These are phyloP conservation scores for Populus ilicifolia DNA, from an alignment of 345 rosid species.

Conservation along the genomic window DNA sequence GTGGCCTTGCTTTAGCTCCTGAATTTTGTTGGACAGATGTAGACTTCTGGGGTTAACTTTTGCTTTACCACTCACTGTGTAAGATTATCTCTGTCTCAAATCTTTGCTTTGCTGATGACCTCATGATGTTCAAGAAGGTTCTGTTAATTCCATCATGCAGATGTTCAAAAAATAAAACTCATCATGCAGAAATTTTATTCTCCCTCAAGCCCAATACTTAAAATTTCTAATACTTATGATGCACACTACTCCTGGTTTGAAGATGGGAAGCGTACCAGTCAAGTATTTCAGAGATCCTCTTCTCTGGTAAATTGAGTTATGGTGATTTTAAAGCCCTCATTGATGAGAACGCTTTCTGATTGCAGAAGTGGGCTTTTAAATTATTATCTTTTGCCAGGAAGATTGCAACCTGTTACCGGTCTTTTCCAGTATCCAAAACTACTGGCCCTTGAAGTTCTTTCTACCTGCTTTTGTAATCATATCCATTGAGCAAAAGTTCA, in stretches of 20 bases:
- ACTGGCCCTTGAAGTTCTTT: not conserved
- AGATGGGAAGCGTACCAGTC: not conserved
- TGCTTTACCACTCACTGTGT: not conserved
- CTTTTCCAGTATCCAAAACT: not conserved
- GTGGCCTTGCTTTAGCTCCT: not conserved
- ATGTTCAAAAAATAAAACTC: not conserved
- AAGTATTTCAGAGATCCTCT: not conserved
- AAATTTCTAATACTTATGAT: too few species aligned
- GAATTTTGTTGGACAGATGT: not conserved
- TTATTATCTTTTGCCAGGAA: not conserved
- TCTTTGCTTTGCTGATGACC: not conserved
- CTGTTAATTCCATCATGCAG: not conserved
- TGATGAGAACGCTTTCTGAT: not conserved
- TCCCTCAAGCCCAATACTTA: not conserved
- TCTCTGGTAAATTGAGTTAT: not conserved
- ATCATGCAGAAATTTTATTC: not conserved
- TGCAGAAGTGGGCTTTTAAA: not conserved
- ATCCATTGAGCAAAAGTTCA: not conserved
- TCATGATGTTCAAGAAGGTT: not conserved
- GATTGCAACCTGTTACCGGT: not conserved
- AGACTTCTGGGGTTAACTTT: not conserved
- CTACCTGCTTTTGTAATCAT: not conserved
- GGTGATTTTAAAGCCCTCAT: not conserved
- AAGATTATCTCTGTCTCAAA: not conserved
- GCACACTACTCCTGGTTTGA: not conserved